Evolutionary conservation across 345 rosid species (phyloP).

Genomic region (Salix koriyanagi): DNA sequence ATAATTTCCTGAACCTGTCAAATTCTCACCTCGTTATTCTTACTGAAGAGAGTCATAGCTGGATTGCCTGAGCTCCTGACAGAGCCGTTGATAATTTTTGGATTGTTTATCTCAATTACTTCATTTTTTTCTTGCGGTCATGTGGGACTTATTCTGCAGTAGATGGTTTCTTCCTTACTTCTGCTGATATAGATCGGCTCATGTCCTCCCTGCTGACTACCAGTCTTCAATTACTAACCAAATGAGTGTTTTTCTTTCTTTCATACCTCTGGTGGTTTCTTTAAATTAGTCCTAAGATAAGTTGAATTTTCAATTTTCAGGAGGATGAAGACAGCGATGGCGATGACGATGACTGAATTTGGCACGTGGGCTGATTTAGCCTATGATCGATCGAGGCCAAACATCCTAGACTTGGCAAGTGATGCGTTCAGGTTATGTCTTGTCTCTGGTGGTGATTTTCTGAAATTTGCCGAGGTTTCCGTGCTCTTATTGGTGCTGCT

Average conservation of each 20-base stretch:
- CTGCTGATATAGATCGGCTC: not conserved
- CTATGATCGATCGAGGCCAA: not conserved
- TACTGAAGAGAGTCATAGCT: not conserved
- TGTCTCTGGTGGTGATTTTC: conserved; percentile 6
- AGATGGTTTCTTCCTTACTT: not conserved
- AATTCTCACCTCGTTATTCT: not conserved
- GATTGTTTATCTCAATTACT: not conserved
- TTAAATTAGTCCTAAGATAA: not conserved
- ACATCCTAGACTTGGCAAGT: conserved; percentile 10
- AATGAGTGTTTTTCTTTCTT: not conserved
- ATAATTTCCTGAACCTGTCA: not conserved
- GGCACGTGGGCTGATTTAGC: not conserved
- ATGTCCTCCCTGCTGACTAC: not conserved
- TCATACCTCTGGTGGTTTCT: not conserved
- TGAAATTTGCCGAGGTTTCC: not conserved
- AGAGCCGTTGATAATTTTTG: not conserved
- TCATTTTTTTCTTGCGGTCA: not conserved
- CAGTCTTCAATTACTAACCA: not conserved
- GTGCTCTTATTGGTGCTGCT: not conserved
- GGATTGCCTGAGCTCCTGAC: not conserved
- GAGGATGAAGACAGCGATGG: conserved; percentile 1
- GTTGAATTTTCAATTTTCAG: not conserved
- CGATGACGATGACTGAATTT: not conserved
- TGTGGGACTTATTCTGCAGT: too few relatives aligned
- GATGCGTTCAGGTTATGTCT: not conserved